Evolutionary conservation across 2,329 filamentous ascomycete species (phyloP).

Genomic region (Aspergillus neoniger): DNA sequence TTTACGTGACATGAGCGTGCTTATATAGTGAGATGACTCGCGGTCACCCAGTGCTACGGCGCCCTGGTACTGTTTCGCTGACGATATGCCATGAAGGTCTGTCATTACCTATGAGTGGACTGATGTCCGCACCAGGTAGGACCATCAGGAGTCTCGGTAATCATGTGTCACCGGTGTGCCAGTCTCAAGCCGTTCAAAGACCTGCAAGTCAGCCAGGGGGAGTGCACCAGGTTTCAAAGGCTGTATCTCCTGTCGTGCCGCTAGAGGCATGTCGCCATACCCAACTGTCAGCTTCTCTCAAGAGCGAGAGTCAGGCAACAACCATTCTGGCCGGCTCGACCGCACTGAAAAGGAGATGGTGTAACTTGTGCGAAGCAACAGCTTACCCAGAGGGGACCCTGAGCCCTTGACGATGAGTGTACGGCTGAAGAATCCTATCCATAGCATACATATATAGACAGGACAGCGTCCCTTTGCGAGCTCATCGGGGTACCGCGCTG

Average conservation of each 20-base stretch:
- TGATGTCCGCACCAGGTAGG: not conserved
- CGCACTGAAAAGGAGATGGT: not conserved
- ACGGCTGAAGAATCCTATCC: not conserved
- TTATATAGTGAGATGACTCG: not conserved
- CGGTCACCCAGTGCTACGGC: not conserved
- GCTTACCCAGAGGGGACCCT: not conserved
- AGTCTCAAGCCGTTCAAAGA: not conserved
- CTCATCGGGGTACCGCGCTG: not conserved
- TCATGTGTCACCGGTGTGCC: conserved; percentile 4
- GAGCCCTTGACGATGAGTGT: not conserved
- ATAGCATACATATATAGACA: conserved; percentile 9
- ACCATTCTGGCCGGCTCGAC: not conserved
- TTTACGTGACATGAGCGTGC: not conserved
- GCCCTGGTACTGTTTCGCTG: not conserved
- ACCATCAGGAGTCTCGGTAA: not conserved
- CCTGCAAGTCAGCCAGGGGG: conserved; percentile 4
- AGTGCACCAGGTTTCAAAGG: not conserved
- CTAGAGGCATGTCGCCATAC: conserved; percentile 3
- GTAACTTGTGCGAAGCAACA: conserved; percentile 1
- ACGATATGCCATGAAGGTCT: not conserved
- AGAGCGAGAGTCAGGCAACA: not conserved
- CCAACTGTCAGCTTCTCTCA: not conserved
- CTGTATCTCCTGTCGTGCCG: not conserved
- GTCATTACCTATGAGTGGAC: not conserved
- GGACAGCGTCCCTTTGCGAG: not conserved